Evolutionary conservation across 768 basidiomycete genomes (phyloP), one percentile per base, ranked within the genome.

Genomic region (Lactarius quietus): DNA sequence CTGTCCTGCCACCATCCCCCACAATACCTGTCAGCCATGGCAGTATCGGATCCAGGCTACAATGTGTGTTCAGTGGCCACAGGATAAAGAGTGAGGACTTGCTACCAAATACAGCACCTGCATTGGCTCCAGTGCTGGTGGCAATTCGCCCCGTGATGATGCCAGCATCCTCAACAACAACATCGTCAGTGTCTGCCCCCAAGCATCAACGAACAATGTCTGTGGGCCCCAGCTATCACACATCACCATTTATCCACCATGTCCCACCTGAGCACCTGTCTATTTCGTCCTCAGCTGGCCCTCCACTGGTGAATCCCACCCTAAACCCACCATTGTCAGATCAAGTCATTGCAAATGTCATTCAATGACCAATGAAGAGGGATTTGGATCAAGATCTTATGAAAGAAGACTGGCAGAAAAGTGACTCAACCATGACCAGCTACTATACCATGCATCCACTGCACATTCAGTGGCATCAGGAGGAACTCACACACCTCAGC

Each of bases 391-490:
- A 59, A 31, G 73, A 72, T 26, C 68, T 67, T 67, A 70, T 73
- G 71, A 92, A 88, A 77, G 90, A 92, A 68, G 79, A 81, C 36
- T 89, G 90, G 87, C 78, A 91, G 71, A 90, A 89, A 76, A 91
- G 90, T 70, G 90, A 93, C 74, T 86, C 90, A 7, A 91, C 89
- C n/a, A 84, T 87, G 72, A 72, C 72, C 39, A 87, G 89, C 71
- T 86, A 87, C 72, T 83, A 83, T 67, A 92, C 90, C n/a, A 83
- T 90, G 62, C 83, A 88, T 35, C 83, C 86, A 39, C n/a, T n/a
- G n/a, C n/a, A n/a, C 72, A 74, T 18, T 79, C 83, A 14, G 76
- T 79, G 36, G 70, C 73, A 4, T 71, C 77, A 15, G 72, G 72
- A 38, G 80, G 79, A 43, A 74, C 73, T 38, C 82, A 81, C 31